Evolutionary conservation across 2,329 filamentous ascomycete species (phyloP), one percentile per base, ranked within the genome.

Genomic region (Didymella sp.): DNA sequence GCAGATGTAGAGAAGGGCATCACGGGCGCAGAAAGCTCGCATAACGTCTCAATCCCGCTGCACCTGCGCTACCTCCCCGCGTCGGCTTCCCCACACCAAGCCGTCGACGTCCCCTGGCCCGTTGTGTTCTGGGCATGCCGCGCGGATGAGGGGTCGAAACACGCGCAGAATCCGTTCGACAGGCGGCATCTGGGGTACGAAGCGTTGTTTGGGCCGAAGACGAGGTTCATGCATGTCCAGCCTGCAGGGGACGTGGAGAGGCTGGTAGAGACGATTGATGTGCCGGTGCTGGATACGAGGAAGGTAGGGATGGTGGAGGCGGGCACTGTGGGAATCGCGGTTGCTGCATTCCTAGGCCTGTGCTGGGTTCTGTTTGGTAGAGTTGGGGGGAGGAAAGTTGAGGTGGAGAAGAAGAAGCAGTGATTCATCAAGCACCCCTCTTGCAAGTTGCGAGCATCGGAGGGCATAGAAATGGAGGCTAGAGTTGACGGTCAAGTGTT

Each of bases 61-160:
- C 94, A 98, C 71, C 82, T 96, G 3, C 89, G 94, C 28, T 98
- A 97, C 73, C 82, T 96, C 4, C 77, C 81, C 6, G 62, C 73
- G 8, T 37, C 65, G 0, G 74, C 78, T 2, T 64, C 80, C 4
- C 59, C 71, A 15, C 66, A 74, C 46, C 56, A 58, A 0, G 22
- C 21, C 21, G 75, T 87, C 1, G 78, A 86, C n/a, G 74, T 95
- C 0, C 90, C 94, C 0, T 93, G 89, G 79, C 94, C 94, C 0
- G 84, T 86, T 0, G 84, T 97, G 0, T 97, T 97, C 79, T 97
- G 93, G 93, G 92, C 92, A 0, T 98, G 94, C 71, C 81, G 84
- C 7, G 85, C 88, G 0, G 84, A 85, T 9, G 83, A 86, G 48
- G 86, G 84, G 0, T 82, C 82, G 0, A 89, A 90, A 67, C 50